phyloP scores from a whole-genome alignment of 2,329 filamentous ascomycete species.

The Alternaria rosae region DNA sequence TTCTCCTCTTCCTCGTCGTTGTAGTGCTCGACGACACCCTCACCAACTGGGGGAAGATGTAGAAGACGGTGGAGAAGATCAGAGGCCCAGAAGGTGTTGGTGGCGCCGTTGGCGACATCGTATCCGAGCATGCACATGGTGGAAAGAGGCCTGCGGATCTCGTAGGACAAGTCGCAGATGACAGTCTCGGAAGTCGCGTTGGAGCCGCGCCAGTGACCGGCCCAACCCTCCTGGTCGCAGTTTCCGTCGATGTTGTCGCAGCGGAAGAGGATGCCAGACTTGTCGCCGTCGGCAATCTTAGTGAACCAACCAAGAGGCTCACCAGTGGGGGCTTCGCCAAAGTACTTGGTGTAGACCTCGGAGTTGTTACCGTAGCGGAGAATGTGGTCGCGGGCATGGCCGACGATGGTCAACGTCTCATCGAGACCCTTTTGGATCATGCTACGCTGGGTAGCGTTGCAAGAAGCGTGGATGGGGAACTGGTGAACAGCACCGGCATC shows the following conservation, averaged over 20 bases:
- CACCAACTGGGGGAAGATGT: conserved; percentile 68
- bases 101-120: conserved; percentile 63
- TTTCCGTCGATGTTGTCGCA: conserved; percentile 74
- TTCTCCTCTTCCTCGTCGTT: conserved; percentile 65
- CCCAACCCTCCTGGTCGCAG: conserved; percentile 63
- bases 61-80: conserved; percentile 73
- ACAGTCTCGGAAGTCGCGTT: conserved; percentile 73
- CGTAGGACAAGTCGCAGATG: conserved; percentile 70
- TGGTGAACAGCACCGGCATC: conserved; percentile 50
- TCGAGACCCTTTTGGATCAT: conserved; percentile 65
- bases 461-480: conserved; percentile 68
- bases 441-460: conserved; percentile 67
- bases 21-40: conserved; percentile 68
- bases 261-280: conserved; percentile 66
- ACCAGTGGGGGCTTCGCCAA: conserved; percentile 66
- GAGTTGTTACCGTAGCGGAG: conserved; percentile 65
- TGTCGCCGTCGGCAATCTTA: conserved; percentile 65
- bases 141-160: conserved; percentile 63
- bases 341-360: conserved; percentile 70
- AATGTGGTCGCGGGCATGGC: conserved; percentile 69
- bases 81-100: conserved; percentile 70
- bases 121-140: conserved; percentile 70
- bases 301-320: conserved; percentile 69
- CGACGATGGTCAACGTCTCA: conserved; percentile 65
- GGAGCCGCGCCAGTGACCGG: conserved; percentile 70